Evolutionary conservation across 1,284 basidiomycete species (phyloP).

Genomic region (Microbotryomycetes sp.): DNA sequence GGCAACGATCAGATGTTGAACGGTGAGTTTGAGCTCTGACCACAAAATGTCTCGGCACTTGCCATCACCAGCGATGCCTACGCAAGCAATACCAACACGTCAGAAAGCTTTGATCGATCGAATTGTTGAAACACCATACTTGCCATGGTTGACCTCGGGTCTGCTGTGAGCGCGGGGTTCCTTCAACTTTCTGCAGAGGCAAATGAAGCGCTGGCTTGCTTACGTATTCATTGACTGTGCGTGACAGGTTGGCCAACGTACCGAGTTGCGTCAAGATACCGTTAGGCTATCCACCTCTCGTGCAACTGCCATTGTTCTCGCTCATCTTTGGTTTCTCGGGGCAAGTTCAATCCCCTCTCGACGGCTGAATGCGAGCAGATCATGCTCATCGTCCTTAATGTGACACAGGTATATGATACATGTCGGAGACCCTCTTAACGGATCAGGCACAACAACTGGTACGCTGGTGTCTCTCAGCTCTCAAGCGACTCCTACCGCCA

Average conservation of each 20-base stretch:
- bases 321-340: slow-evolving; percentile 22
- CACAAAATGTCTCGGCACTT: background rate
- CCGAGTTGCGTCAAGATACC: slow-evolving; percentile 19
- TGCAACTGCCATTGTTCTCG: slow-evolving; percentile 29
- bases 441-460: slow-evolving; percentile 30
- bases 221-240: too few relatives aligned
- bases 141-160: background rate
- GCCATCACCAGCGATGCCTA: background rate
- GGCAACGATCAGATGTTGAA: too few relatives aligned
- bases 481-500: background rate
- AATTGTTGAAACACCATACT: background rate
- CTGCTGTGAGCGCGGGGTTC: too few relatives aligned
- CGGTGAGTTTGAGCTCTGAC: background rate
- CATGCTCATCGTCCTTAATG: background rate
- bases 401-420: slow-evolving; percentile 27
- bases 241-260: slow-evolving; percentile 12
- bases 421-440: slow-evolving; percentile 29
- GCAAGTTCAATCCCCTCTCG: too few relatives aligned
- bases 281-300: slow-evolving; percentile 24
- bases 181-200: too few relatives aligned
- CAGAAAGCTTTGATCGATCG: background rate
- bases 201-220: too few relatives aligned
- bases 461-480: background rate
- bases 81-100: too few relatives aligned
- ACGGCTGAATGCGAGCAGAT: background rate